Base-by-base conservation (phyloP, 1,139 yeast species). In the Pichia norvegensis region DNA sequence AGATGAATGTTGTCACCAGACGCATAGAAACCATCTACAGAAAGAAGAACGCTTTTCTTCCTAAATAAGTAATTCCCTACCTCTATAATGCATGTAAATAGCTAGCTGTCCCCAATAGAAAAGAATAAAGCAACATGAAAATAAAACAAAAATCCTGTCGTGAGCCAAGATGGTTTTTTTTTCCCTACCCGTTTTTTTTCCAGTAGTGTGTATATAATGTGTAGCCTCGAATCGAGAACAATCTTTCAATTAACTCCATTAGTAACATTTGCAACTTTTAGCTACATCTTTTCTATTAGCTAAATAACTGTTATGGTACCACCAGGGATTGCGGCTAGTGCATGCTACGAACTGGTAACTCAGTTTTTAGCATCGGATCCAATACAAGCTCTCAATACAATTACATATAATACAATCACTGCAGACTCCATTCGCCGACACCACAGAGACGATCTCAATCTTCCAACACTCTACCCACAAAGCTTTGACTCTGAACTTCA, bases 1-100 rank as follows among this genome's bases (percentile, higher is more conserved):
- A 75, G 49, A 78, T 78, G 73, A 74, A 78, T 56, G 68, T 76
- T 52, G 69, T 65, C 31, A 65, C 63, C 44, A 62, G 71, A 48
- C 67, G 62, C 50, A 67, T 74, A 29, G 76, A 74, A 37, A 58
- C 64, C 9, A 53, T 71, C 38, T 60, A 63, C 46, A 69, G 73
- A 54, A 53, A 64, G 27, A 63, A 61, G 46, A 60, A 56, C 29
- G 68, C 73, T 14, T 68, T 66, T 49, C 51, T 50, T 27, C 44
- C 45, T 22, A 44, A 38, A 38, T 36, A n/a, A 22, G n/a, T 27
- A 16, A 23, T 20, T 21, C 27, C n/a, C 9, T 36, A 14, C 25
- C 10, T 9, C 8, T 14, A 22, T 13, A 22, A 8, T 22, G 22
- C 25, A 20, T 36, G 21, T 35, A 20, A 19, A 17, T 19, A 35